Percentiles rank a stretch among this genome's conserved stretches.
These are phyloP conservation scores for Kluyveromyces sp. DNA, from an alignment of 1,139 yeast genomes.

Conservation along the genomic window DNA sequence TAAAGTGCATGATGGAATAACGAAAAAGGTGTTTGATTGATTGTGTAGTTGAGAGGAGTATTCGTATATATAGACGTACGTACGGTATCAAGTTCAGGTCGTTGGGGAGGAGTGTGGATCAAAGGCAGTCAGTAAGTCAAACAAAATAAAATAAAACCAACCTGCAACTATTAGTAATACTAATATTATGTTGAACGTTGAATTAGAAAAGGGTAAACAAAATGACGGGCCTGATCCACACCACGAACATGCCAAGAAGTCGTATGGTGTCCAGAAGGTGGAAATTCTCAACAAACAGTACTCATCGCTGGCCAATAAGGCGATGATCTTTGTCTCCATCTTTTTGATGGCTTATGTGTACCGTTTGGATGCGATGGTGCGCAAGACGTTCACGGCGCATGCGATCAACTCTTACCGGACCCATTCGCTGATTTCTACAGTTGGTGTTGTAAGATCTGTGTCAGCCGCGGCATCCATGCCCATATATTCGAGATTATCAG, in stretches of 20 bases:
- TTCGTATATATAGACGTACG: too few relatives aligned
- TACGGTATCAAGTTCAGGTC: too few relatives aligned
- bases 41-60: too few relatives aligned
- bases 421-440: slow-evolving; percentile 45
- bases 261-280: slow-evolving; percentile 13
- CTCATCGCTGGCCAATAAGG: slow-evolving; percentile 9
- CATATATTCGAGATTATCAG: slow-evolving; percentile 53
- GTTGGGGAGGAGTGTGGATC: too few relatives aligned
- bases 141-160: too few relatives aligned
- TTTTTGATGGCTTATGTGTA: slow-evolving; percentile 51
- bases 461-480: slow-evolving; percentile 61
- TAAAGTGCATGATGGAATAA: too few relatives aligned
- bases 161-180: too few relatives aligned
- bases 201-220: too few relatives aligned
- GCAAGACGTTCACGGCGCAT: slow-evolving; percentile 30
- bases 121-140: too few relatives aligned
- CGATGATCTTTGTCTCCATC: slow-evolving; percentile 35
- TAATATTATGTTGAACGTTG: too few relatives aligned
- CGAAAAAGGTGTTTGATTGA: too few relatives aligned
- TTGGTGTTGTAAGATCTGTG: slow-evolving; percentile 47
- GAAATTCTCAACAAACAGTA: slow-evolving; percentile 18
- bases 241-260: background rate
- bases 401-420: slow-evolving; percentile 1
- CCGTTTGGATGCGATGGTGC: slow-evolving; percentile 45
- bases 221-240: too few relatives aligned